Evolutionary conservation across 306 rosid genomes (phyloP).

Genomic region (Rubus idaeus): DNA sequence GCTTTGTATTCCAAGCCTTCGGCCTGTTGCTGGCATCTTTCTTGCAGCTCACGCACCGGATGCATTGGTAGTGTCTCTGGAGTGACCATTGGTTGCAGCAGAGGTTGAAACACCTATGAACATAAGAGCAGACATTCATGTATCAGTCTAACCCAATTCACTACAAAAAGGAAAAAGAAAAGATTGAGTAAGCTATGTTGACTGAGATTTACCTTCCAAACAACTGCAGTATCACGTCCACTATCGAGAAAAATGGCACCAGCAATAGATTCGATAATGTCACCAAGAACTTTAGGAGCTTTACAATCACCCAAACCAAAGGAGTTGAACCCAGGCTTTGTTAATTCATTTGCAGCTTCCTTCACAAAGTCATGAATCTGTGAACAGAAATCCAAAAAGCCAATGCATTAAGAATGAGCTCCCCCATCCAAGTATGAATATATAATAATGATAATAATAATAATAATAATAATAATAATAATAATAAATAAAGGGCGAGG

Average conservation of each 20-base stretch:
- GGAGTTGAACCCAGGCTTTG: constrained; percentile 91
- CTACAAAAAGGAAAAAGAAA: constrained; percentile 7
- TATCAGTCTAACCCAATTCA: constrained; percentile 16
- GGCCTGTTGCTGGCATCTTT: constrained; percentile 97
- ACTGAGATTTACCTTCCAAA: constrained; percentile 70
- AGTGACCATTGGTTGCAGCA: constrained; percentile 95
- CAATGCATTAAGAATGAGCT: neutral
- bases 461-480: no score
- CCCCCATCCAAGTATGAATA: constrained; percentile 13
- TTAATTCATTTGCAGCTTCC: constrained; percentile 80
- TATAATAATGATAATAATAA: neutral
- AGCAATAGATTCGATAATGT: constrained; percentile 95
- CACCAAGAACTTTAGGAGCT: constrained; percentile 99
- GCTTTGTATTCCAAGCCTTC: constrained; percentile 97
- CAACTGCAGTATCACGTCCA: constrained; percentile 65
- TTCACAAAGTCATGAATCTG: constrained; percentile 95
- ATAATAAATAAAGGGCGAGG: constrained; percentile 7
- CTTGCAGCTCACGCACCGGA: constrained; percentile 99
- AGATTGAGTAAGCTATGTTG: neutral
- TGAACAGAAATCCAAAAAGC: constrained; percentile 25
- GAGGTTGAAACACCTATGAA: constrained; percentile 82
- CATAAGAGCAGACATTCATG: constrained; percentile 10
- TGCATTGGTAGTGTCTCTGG: constrained; percentile 99
- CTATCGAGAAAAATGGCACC: constrained; percentile 94
- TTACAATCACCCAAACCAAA: constrained; percentile 98